Conservation (phyloP, 2,329 filamentous ascomycete species). For the Fusarium foetens region DNA sequence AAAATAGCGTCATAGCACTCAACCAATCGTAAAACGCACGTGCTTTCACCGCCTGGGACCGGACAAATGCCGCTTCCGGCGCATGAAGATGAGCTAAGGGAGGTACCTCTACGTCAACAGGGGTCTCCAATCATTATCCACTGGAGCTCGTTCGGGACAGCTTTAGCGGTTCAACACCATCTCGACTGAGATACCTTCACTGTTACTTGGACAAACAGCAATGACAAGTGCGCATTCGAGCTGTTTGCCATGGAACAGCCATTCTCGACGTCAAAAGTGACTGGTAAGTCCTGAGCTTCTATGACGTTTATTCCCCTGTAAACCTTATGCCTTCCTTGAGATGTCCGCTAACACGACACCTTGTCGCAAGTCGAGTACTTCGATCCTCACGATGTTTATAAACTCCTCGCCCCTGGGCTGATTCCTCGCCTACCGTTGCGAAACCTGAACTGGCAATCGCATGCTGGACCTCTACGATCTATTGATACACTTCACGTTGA, state of each 20-base stretch:
- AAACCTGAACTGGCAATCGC: conserved; percentile 97
- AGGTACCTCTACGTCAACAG: conserved; percentile 30
- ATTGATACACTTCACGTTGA: conserved; percentile 94
- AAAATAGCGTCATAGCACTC: conserved; percentile 28
- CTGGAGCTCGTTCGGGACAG: conserved; percentile 42
- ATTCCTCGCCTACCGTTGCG: conserved; percentile 83
- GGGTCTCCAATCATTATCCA: conserved; percentile 10
- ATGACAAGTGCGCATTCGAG: conserved; percentile 45
- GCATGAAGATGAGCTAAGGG: conserved; percentile 40
- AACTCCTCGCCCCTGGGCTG: conserved; percentile 81
- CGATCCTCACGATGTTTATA: conserved; percentile 90
- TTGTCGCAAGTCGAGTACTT: conserved; percentile 83
- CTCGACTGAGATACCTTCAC: conserved; percentile 23
- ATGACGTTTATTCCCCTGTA: background rate
- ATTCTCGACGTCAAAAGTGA: conserved; percentile 80
- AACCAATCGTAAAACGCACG: conserved; percentile 25
- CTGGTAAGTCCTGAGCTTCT: conserved; percentile 60
- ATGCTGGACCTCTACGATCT: conserved; percentile 87
- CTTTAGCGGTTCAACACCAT: conserved; percentile 32
- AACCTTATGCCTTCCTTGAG: background rate
- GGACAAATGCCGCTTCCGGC: conserved; percentile 45
- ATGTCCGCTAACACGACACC: conserved; percentile 33
- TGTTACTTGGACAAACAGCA: conserved; percentile 38
- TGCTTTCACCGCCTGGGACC: conserved; percentile 39
- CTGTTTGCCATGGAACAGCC: conserved; percentile 69